Conservation (phyloP, 345 rosid genomes). For the Durio zibethinus region DNA sequence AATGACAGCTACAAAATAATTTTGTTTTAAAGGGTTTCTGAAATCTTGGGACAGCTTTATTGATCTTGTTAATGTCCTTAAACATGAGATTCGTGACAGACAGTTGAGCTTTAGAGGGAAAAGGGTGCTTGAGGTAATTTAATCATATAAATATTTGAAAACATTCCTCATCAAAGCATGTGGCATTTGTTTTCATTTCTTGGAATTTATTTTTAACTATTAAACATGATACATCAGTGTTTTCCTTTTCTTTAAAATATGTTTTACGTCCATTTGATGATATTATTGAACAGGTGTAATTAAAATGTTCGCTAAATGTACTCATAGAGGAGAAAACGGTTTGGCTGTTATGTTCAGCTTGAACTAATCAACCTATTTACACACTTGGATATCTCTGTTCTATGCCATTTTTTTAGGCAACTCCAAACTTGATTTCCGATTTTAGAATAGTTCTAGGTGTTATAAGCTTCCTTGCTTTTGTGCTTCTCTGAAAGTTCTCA, state of each 20-base stretch:
- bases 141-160: neutral
- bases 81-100: conserved; percentile 94
- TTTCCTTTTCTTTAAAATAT: neutral
- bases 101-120: conserved; percentile 97
- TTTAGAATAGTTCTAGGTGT: neutral
- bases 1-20: conserved; percentile 2
- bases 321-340: neutral
- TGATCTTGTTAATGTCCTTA: conserved; percentile 84
- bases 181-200: neutral
- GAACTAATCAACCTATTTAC: neutral
- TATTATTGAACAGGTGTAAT: neutral
- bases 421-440: neutral
- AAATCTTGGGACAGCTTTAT: conserved; percentile 81
- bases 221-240: neutral
- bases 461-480: neutral
- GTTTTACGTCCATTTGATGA: neutral
- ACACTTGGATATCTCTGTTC: neutral
- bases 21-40: conserved; percentile 54
- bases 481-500: neutral
- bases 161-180: neutral
- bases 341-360: neutral
- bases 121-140: conserved; percentile 88
- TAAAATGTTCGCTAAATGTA: neutral
- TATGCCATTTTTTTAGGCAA: neutral
- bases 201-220: neutral